A percentile compares a stretch with the other conserved stretches of the same genome.
Evolutionary conservation across 208 protist genomes (phyloP).

Genomic region (Leishmania tropica): DNA sequence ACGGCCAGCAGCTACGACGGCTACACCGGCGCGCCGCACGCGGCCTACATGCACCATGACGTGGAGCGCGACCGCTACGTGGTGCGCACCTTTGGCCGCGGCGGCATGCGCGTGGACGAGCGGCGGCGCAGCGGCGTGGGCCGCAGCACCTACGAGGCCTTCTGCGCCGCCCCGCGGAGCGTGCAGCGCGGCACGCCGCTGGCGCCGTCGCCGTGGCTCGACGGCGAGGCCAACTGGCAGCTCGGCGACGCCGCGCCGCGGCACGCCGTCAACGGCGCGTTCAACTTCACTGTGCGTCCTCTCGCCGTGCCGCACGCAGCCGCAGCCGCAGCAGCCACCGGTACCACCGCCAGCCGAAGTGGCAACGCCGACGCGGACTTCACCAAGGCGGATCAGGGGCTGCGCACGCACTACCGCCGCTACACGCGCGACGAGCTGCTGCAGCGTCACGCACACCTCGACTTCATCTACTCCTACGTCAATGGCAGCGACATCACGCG

Average conservation of each 20-base stretch:
- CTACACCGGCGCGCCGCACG: conserved; percentile 16
- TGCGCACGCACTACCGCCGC: conserved; percentile 25
- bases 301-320: conserved; percentile 3
- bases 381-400: conserved; percentile 6
- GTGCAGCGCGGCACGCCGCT: conserved; percentile 14
- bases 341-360: not conserved
- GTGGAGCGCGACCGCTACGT: conserved; percentile 28
- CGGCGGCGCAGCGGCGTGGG: no score
- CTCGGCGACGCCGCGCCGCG: not conserved
- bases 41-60: conserved; percentile 27
- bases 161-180: conserved; percentile 5
- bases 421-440: conserved; percentile 15
- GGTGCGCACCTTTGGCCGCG: conserved; percentile 28
- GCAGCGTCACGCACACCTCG: conserved; percentile 9
- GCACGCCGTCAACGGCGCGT: not conserved
- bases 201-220: conserved; percentile 3
- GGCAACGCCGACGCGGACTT: not conserved
- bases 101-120: conserved; percentile 23
- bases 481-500: conserved; percentile 31
- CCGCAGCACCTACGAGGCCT: conserved; percentile 25
- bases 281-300: conserved; percentile 11
- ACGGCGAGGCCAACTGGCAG: conserved; percentile 21
- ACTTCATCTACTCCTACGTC: conserved; percentile 34
- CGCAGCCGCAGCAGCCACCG: not conserved
- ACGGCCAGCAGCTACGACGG: conserved; percentile 31